These are phyloP conservation scores for Cercophora sp. DNA, from an alignment of 495 filamentous ascomycete species.

Conservation along the genomic window DNA sequence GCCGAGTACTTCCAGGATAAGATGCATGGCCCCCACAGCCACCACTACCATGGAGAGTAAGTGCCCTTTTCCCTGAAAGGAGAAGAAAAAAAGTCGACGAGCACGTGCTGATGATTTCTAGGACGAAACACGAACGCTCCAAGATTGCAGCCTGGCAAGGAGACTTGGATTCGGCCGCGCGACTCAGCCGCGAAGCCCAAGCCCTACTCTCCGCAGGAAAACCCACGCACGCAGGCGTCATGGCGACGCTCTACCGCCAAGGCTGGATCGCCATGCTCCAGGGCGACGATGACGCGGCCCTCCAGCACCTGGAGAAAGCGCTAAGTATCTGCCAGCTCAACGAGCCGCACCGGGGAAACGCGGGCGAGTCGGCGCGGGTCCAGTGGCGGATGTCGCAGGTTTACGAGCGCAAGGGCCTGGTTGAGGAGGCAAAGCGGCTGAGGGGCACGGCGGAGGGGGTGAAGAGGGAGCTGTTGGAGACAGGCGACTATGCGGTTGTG, in stretches of 20 bases:
- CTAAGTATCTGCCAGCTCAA: slow-evolving; percentile 6
- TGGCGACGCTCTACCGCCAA: slow-evolving; percentile 5
- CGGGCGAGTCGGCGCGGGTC: slow-evolving; percentile 8
- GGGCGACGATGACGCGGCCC: slow-evolving; percentile 2
- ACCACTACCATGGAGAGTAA: slow-evolving; percentile 12
- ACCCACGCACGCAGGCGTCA: slow-evolving; percentile 6
- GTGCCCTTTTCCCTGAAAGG: neutral
- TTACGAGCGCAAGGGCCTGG: slow-evolving; percentile 6
- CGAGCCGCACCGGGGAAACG: slow-evolving; percentile 7
- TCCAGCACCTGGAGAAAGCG: slow-evolving; percentile 7
- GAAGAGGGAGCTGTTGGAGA: slow-evolving; percentile 4
- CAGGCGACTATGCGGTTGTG: slow-evolving; percentile 7
- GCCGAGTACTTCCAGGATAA: slow-evolving; percentile 9
- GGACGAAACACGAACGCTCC: slow-evolving; percentile 9
- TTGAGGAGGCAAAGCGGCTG: neutral
- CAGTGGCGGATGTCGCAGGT: slow-evolving; percentile 10
- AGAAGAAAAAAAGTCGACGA: neutral
- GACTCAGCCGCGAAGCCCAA: slow-evolving; percentile 1
- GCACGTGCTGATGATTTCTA: neutral
- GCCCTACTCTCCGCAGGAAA: slow-evolving; percentile 1
- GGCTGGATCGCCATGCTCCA: slow-evolving; percentile 10
- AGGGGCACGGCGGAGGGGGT: slow-evolving; percentile 2
- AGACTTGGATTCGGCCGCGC: neutral
- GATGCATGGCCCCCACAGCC: slow-evolving; percentile 4
- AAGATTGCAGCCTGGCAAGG: slow-evolving; percentile 8